phyloP scores from a whole-genome alignment of 2,329 filamentous ascomycete genomes.

The Diaporthe destruens region DNA sequence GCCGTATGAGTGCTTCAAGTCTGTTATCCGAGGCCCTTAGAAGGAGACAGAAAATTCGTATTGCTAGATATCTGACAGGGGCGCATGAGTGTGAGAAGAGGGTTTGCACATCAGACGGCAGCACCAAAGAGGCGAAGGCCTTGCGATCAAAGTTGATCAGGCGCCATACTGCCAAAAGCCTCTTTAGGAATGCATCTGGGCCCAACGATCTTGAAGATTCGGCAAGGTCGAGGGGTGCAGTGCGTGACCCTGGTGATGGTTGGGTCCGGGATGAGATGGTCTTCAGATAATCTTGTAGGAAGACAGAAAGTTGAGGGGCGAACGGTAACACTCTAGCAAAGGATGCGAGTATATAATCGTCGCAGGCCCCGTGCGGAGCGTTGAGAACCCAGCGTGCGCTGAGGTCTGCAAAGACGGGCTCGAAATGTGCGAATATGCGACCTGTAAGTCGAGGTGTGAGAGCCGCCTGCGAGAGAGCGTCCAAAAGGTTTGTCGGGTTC shows the following conservation, averaged over 20 bases:
- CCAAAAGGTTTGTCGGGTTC: slow-evolving; percentile 75
- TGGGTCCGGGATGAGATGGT: slow-evolving; percentile 30
- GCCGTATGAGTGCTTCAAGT: slow-evolving; percentile 76
- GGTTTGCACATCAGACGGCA: slow-evolving; percentile 74
- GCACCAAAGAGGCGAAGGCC: slow-evolving; percentile 74
- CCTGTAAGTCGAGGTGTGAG: slow-evolving; percentile 79
- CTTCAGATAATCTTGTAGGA: slow-evolving; percentile 67
- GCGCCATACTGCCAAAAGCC: slow-evolving; percentile 80
- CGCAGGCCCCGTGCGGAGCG: slow-evolving; percentile 53
- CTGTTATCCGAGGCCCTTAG: slow-evolving; percentile 85
- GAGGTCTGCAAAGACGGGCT: slow-evolving; percentile 82
- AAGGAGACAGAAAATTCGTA: slow-evolving; percentile 83
- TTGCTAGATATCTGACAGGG: slow-evolving; percentile 81
- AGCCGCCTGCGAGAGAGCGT: slow-evolving; percentile 76
- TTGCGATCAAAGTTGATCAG: slow-evolving; percentile 81
- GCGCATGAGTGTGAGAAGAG: slow-evolving; percentile 73
- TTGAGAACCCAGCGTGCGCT: slow-evolving; percentile 81
- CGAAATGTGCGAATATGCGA: slow-evolving; percentile 79
- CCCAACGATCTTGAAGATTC: slow-evolving; percentile 17
- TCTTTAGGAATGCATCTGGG: slow-evolving; percentile 47
- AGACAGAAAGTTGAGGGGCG: slow-evolving; percentile 82
- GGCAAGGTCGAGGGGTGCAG: slow-evolving; percentile 29
- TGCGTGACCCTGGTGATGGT: slow-evolving; percentile 10
- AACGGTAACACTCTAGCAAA: slow-evolving; percentile 86
- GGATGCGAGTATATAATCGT: slow-evolving; percentile 70